These are phyloP conservation scores for Cutaneotrichosporon cutaneum DNA, from an alignment of 1,284 basidiomycete species.

Conservation along the genomic window DNA sequence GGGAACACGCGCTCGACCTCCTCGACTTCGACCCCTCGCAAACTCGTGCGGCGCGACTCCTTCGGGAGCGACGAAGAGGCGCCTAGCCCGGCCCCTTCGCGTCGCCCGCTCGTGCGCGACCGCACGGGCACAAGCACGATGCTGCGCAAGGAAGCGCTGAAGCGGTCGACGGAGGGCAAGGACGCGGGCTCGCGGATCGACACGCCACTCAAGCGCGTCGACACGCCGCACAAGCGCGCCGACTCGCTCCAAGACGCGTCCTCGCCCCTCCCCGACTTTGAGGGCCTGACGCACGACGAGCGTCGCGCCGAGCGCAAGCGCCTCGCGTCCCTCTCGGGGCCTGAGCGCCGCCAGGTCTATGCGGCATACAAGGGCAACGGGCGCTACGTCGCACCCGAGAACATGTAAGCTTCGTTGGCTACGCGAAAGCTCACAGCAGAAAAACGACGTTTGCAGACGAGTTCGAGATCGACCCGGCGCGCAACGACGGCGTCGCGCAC, in stretches of 20 bases:
- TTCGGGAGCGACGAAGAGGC: constrained; percentile 16
- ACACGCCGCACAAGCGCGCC: no score
- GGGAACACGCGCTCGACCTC: not conserved
- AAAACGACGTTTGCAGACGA: constrained; percentile 61
- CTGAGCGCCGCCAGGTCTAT: constrained; percentile 41
- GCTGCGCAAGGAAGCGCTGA: constrained; percentile 11
- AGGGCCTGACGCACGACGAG: constrained; percentile 34
- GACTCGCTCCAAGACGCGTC: constrained; percentile 19
- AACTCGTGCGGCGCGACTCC: constrained; percentile 6
- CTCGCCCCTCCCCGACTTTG: constrained; percentile 35
- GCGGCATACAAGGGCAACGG: constrained; percentile 45
- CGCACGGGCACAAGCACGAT: constrained; percentile 20
- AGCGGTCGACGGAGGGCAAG: not conserved
- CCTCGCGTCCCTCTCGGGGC: constrained; percentile 30
- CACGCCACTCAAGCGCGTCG: no score
- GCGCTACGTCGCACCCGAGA: constrained; percentile 39
- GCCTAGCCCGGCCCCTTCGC: not conserved
- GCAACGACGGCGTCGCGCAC: constrained; percentile 65
- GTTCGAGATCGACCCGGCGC: constrained; percentile 65
- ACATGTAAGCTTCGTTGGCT: constrained; percentile 30
- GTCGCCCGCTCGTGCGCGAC: constrained; percentile 35
- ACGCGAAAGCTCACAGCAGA: constrained; percentile 17
- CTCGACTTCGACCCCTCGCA: not conserved
- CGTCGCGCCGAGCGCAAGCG: constrained; percentile 32
- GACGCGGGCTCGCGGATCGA: not conserved